Conservation (phyloP, 441 rosid genomes). For the Arabidopsis lyrata region DNA sequence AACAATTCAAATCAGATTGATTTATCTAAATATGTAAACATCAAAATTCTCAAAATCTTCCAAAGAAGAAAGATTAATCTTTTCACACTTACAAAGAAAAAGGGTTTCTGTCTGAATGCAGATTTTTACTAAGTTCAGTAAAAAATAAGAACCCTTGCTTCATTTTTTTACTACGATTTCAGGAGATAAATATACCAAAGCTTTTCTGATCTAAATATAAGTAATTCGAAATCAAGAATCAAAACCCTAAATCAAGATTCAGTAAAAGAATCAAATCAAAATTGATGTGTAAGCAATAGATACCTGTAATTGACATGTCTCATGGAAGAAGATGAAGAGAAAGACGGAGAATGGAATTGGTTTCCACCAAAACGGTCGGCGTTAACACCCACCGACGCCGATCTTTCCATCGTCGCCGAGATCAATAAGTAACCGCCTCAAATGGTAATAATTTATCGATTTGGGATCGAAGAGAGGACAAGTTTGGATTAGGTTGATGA, state of each 20-base stretch:
- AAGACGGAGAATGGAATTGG: constrained; percentile 34
- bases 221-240: background rate
- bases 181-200: background rate
- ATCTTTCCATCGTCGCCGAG: constrained; percentile 42
- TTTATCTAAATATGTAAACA: background rate
- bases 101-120: background rate
- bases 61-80: background rate
- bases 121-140: background rate
- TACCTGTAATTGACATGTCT: constrained; percentile 48
- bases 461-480: background rate
- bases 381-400: constrained; percentile 44
- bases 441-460: background rate
- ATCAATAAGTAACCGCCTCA: background rate
- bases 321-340: constrained; percentile 43
- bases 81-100: background rate
- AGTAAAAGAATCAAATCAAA: background rate
- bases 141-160: background rate
- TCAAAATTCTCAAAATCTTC: background rate
- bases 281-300: background rate
- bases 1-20: background rate
- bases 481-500: background rate
- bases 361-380: constrained; percentile 39
- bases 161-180: background rate
- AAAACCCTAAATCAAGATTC: constrained; percentile 6
- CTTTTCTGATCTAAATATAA: background rate